Evolutionary conservation across 2,329 filamentous ascomycete species (phyloP).

Genomic region (Mariannaea elegans): DNA sequence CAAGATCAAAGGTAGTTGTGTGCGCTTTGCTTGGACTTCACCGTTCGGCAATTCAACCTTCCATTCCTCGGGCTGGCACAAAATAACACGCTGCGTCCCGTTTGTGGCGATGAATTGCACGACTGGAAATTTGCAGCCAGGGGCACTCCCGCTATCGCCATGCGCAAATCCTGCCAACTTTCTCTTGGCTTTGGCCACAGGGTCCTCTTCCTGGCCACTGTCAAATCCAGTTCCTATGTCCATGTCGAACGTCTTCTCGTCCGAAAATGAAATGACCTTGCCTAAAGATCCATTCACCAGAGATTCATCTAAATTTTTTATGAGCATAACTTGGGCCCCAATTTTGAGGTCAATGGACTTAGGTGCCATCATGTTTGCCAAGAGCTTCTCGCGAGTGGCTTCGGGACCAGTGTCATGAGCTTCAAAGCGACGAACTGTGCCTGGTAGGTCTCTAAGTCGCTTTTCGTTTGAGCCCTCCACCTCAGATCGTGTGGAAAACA

Average conservation of each 20-base stretch:
- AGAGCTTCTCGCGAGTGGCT: constrained; percentile 75
- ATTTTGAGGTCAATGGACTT: constrained; percentile 83
- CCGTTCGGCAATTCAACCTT: constrained; percentile 97
- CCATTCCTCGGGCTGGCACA: constrained; percentile 91
- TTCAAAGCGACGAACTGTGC: constrained; percentile 73
- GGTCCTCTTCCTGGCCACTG: constrained; percentile 49
- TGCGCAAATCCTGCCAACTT: constrained; percentile 63
- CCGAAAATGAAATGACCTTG: constrained; percentile 67
- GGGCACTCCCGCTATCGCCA: constrained; percentile 48
- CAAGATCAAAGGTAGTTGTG: constrained; percentile 86
- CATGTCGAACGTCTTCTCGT: constrained; percentile 51
- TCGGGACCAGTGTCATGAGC: constrained; percentile 80
- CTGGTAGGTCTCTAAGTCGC: constrained; percentile 77
- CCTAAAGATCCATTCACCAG: constrained; percentile 95
- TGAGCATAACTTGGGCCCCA: constrained; percentile 98
- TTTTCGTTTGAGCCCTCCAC: constrained; percentile 86
- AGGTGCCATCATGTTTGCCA: constrained; percentile 94
- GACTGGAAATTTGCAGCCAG: constrained; percentile 74
- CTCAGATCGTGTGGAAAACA: constrained; percentile 91
- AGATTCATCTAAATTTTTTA: constrained; percentile 96
- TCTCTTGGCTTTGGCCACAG: constrained; percentile 60
- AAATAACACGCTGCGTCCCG: constrained; percentile 69
- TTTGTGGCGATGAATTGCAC: constrained; percentile 84
- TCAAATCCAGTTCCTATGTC: constrained; percentile 52
- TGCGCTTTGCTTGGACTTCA: constrained; percentile 88